A percentile compares a stretch with the other conserved stretches of the same genome.
Evolutionary conservation across 192 early-diverging fungal genomes (phyloP).

Genomic region (Podila epicladia): DNA sequence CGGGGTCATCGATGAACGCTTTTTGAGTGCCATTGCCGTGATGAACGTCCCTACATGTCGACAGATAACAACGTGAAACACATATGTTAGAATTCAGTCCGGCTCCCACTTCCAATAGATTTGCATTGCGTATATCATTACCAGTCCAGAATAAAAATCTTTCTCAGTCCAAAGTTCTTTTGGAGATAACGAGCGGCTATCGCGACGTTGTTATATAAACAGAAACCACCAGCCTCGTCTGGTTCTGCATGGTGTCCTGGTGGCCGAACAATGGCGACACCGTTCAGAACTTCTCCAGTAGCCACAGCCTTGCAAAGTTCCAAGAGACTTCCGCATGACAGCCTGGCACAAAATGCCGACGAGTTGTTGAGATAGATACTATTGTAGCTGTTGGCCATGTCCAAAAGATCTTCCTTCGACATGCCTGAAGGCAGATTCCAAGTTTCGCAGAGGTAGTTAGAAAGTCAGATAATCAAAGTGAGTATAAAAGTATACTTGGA

Average conservation of each 20-base stretch:
- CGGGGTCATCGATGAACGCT: constrained; percentile 77
- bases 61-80: neutral
- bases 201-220: constrained; percentile 90
- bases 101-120: too few species aligned
- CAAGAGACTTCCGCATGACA: constrained; percentile 83
- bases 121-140: constrained; percentile 14
- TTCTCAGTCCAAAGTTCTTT: constrained; percentile 51
- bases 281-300: constrained; percentile 70
- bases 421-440: constrained; percentile 29
- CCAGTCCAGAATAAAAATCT: constrained; percentile 91
- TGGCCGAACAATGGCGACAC: constrained; percentile 89
- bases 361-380: constrained; percentile 78
- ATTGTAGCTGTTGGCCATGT: constrained; percentile 59
- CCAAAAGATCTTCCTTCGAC: constrained; percentile 56
- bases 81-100: neutral
- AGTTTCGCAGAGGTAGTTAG: too few species aligned
- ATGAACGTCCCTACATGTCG: constrained; percentile 80
- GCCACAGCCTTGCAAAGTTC: constrained; percentile 78
- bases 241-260: constrained; percentile 94
- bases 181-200: constrained; percentile 78
- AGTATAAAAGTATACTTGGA: neutral
- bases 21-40: constrained; percentile 96
- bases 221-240: constrained; percentile 85
- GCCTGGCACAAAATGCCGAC: constrained; percentile 67
- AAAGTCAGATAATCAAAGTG: neutral